phyloP scores from a whole-genome alignment of 2,329 filamentous ascomycete species.

The Periconia digitata region DNA sequence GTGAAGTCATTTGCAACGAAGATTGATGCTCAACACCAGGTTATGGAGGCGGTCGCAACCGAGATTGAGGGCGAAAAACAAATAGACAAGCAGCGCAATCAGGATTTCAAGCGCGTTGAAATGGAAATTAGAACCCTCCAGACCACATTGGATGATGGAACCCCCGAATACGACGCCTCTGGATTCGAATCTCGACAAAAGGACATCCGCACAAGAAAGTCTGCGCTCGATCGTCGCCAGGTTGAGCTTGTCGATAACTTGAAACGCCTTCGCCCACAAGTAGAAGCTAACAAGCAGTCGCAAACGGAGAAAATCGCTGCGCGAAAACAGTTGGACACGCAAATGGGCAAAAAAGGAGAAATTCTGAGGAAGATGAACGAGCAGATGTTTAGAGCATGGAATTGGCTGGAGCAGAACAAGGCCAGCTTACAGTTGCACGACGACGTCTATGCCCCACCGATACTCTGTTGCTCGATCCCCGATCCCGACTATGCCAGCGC shows the following conservation, averaged over 20 bases:
- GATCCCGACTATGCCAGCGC: conserved; percentile 66
- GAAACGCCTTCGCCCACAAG: conserved; percentile 18
- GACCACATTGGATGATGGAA: conserved; percentile 62
- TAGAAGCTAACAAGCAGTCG: conserved; percentile 8
- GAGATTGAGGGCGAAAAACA: conserved; percentile 43
- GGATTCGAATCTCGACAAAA: conserved; percentile 73
- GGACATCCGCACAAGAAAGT: conserved; percentile 53
- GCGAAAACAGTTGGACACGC: conserved; percentile 26
- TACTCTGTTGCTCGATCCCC: conserved; percentile 78
- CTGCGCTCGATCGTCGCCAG: conserved; percentile 52
- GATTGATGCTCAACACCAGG: conserved; percentile 37
- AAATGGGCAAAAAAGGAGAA: conserved; percentile 47
- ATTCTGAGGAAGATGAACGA: conserved; percentile 63
- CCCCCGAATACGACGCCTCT: conserved; percentile 67
- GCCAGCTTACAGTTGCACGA: conserved; percentile 63
- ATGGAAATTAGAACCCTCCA: conserved; percentile 64
- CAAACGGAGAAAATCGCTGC: conserved; percentile 31
- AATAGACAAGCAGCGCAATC: conserved; percentile 44
- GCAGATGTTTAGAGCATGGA: conserved; percentile 72
- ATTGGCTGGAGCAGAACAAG: conserved; percentile 77
- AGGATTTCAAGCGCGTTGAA: conserved; percentile 33
- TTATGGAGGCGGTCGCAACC: conserved; percentile 48
- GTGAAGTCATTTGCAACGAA: conserved; percentile 48
- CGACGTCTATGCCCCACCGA: conserved; percentile 77
- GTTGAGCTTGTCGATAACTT: conserved; percentile 47